These are phyloP conservation scores for Salix viminalis DNA, from an alignment of 345 rosid genomes.

Conservation along the genomic window DNA sequence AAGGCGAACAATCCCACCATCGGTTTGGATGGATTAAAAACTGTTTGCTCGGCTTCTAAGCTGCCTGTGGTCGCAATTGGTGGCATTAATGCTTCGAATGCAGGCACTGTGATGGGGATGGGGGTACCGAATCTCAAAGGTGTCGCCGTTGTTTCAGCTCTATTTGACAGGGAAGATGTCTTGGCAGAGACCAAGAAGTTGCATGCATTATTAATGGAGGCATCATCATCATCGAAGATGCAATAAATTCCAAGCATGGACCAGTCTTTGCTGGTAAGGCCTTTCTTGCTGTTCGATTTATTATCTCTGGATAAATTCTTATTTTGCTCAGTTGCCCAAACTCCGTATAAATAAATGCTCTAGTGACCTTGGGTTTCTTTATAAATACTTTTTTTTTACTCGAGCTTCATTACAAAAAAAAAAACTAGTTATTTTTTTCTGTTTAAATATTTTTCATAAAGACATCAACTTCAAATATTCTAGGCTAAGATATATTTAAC, in stretches of 20 bases:
- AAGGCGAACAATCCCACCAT: slow-evolving; percentile 69
- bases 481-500: too few species aligned
- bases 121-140: slow-evolving; percentile 63
- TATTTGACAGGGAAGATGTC: slow-evolving; percentile 67
- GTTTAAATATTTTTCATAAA: too few species aligned
- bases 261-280: too few species aligned
- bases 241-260: background rate
- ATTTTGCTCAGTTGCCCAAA: too few species aligned
- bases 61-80: slow-evolving; percentile 90
- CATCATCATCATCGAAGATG: slow-evolving; percentile 8
- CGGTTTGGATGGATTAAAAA: slow-evolving; percentile 75
- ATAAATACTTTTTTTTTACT: too few species aligned
- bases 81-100: slow-evolving; percentile 67
- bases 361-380: too few species aligned
- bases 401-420: too few species aligned
- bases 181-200: slow-evolving; percentile 47
- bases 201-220: slow-evolving; percentile 34
- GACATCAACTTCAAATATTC: too few species aligned
- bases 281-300: too few species aligned
- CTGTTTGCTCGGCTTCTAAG: slow-evolving; percentile 68
- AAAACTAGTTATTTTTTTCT: too few species aligned
- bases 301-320: too few species aligned
- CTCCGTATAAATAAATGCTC: too few species aligned
- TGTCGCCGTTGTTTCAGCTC: slow-evolving; percentile 72
- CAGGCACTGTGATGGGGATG: slow-evolving; percentile 47